A percentile compares a stretch with the other conserved stretches of the same genome.
Conservation (phyloP, 345 rosid species). For the Corymbia maculata region DNA sequence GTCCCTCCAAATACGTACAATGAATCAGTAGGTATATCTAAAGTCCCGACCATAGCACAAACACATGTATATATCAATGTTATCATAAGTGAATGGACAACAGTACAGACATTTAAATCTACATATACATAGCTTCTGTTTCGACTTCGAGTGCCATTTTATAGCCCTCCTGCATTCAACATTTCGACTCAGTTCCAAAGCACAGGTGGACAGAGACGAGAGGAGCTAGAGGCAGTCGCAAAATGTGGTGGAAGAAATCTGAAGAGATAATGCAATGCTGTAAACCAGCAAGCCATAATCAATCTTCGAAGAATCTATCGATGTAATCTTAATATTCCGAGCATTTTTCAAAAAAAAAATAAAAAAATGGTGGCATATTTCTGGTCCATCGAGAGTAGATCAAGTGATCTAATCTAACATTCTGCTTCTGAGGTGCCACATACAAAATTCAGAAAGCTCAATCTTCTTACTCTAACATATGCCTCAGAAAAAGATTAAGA, state of each 20-base stretch:
- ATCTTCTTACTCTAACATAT: neutral
- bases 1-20: neutral
- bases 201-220: neutral
- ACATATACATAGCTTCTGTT: neutral
- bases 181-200: neutral
- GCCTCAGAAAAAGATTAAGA: neutral
- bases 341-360: neutral
- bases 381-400: neutral
- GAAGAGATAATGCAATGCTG: neutral
- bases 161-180: neutral
- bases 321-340: neutral
- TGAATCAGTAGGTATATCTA: neutral
- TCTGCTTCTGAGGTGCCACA: neutral
- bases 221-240: neutral
- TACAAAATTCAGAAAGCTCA: neutral
- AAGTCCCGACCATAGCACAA: neutral
- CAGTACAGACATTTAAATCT: neutral
- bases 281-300: neutral
- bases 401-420: neutral
- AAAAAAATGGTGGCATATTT: neutral
- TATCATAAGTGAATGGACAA: neutral
- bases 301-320: neutral
- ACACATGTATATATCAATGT: accelerated
- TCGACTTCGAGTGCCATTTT: neutral
- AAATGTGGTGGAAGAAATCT: neutral